Base-by-base conservation (phyloP, 768 basidiomycete species). In the Collybia mongolica region DNA sequence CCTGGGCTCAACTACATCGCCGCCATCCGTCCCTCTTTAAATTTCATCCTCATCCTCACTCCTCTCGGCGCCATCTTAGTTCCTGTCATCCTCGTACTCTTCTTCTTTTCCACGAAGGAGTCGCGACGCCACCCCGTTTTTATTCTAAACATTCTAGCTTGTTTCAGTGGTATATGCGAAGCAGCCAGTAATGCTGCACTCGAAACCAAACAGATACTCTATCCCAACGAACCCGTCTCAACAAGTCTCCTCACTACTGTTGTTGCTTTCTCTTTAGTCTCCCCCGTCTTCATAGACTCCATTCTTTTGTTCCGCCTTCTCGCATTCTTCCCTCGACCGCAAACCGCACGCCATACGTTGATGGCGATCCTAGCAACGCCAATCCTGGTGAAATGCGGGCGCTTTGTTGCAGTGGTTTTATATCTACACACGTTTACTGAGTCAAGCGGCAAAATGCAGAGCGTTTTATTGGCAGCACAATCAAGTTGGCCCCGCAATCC, bases 271-370 rank as follows among this genome's bases (percentile, higher is more conserved):
- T 51, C 59, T 12, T 52, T 64, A 7, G 53, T 65, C 41, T 61
- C 67, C 1, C 71, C 72, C 14, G 41, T 71, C 1, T 57, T 72
- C 40, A 62, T 72, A 18, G 72, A 75, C 51, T 65, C 61, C 11
- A 66, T 75, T 35, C 66, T 75, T 7, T 37, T 72, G n/a, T 56
- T 72, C 44, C 64, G 73, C 0, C 60, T 75, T 9, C 48, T 65
- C 22, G 66, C 68, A 2, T 65, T 75, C 6, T 73, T 65, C 48
- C 71, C 72, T 0, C 54, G 57, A 1, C 46, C 44, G 3, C 35
- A 45, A 2, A 62, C 64, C 0, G 49, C 62, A 2, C 51, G 23
- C 37, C 40, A 29, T 7, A 55, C 38, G 0, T 38, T 62, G 6
- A 19, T 59, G 7, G 39, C 46, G 6, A 57, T 74, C 2, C 60